A percentile compares a stretch with the other conserved stretches of the same genome.
Conservation (phyloP, 495 filamentous ascomycete genomes). For the Aspergillus bertholletiae region DNA sequence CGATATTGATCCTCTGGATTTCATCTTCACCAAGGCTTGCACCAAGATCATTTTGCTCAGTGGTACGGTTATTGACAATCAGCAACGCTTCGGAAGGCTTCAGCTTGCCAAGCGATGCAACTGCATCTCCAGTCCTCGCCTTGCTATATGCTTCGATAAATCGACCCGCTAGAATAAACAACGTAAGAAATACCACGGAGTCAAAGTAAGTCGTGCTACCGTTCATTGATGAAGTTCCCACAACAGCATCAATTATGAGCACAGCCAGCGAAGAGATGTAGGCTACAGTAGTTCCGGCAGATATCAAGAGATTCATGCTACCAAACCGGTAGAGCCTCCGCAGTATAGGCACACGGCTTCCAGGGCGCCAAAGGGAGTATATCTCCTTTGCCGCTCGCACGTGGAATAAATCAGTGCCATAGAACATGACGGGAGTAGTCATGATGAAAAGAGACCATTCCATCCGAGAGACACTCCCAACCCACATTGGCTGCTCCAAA, state of each 20-base stretch:
- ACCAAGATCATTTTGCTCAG: neutral
- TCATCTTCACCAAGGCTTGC: slow-evolving; percentile 9
- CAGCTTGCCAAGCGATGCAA: slow-evolving; percentile 73
- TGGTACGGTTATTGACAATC: slow-evolving; percentile 31
- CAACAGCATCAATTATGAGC: slow-evolving; percentile 64
- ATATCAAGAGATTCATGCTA: slow-evolving; percentile 95
- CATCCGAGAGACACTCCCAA: slow-evolving; percentile 67
- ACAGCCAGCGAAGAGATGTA: slow-evolving; percentile 82
- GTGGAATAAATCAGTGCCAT: slow-evolving; percentile 85
- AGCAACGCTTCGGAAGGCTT: slow-evolving; percentile 77
- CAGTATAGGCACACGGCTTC: slow-evolving; percentile 70
- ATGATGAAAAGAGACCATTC: slow-evolving; percentile 84
- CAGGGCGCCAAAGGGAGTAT: slow-evolving; percentile 71
- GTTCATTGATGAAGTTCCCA: slow-evolving; percentile 26
- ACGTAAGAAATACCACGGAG: slow-evolving; percentile 87
- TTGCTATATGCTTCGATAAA: slow-evolving; percentile 91
- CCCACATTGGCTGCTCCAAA: slow-evolving; percentile 67
- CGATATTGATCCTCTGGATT: slow-evolving; percentile 53
- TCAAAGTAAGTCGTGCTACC: slow-evolving; percentile 81
- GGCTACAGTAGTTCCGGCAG: slow-evolving; percentile 81
- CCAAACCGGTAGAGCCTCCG: slow-evolving; percentile 87
- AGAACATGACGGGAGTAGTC: slow-evolving; percentile 87
- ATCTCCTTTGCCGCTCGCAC: slow-evolving; percentile 75
- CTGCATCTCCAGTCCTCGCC: slow-evolving; percentile 84
- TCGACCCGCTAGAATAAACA: slow-evolving; percentile 81